Evolutionary conservation across 495 filamentous ascomycete genomes (phyloP).

Genomic region (Aspergillus affinis): DNA sequence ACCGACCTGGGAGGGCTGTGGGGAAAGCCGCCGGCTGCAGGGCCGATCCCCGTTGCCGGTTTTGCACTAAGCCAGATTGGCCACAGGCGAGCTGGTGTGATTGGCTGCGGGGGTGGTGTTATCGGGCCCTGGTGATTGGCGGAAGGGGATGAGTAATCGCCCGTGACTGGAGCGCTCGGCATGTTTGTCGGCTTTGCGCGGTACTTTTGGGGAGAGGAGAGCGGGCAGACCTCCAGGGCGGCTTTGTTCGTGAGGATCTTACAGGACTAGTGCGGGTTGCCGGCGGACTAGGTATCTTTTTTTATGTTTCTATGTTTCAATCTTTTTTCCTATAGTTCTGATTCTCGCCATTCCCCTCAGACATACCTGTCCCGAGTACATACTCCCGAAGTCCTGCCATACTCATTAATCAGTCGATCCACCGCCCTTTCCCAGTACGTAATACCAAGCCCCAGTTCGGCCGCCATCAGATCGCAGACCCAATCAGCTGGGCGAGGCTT

Average conservation of each 20-base stretch:
- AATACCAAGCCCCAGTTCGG: slow-evolving; percentile 25
- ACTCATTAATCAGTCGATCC: slow-evolving; percentile 1
- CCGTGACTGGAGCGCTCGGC: not conserved
- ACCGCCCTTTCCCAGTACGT: slow-evolving; percentile 23
- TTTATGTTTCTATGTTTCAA: too few species aligned
- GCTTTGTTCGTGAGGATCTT: not conserved
- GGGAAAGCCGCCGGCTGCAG: slow-evolving; percentile 31
- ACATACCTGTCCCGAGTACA: too few species aligned
- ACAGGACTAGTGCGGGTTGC: not conserved
- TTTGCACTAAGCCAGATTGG: slow-evolving; percentile 26
- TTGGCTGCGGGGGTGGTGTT: slow-evolving; percentile 23
- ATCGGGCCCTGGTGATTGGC: slow-evolving; percentile 30
- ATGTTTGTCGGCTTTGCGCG: too few species aligned
- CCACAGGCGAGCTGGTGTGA: slow-evolving; percentile 9
- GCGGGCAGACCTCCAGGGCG: too few species aligned
- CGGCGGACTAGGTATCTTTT: too few species aligned
- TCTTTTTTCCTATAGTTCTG: too few species aligned
- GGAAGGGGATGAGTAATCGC: not conserved
- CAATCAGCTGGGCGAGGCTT: slow-evolving; percentile 27
- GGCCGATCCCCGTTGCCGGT: slow-evolving; percentile 33
- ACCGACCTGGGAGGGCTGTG: slow-evolving; percentile 13
- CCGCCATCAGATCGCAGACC: slow-evolving; percentile 12
- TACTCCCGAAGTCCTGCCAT: not conserved
- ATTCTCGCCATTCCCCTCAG: too few species aligned
- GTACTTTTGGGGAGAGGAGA: not conserved